Conservation (phyloP, 345 rosid genomes). For the Stellera chamaejasme region DNA sequence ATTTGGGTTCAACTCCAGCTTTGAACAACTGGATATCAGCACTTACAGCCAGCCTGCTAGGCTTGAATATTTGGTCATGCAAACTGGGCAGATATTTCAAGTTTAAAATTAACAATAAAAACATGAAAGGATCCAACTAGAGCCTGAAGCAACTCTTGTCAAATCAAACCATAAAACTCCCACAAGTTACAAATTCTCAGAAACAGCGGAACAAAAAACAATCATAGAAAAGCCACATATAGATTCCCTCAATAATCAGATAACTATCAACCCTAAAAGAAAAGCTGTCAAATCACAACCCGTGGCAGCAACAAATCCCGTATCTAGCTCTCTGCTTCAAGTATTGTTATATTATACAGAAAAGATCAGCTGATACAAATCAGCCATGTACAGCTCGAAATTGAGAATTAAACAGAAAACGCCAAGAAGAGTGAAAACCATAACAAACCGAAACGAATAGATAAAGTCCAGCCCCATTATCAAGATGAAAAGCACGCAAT, state of each 20-base stretch:
- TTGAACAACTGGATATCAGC: constrained; percentile 85
- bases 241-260: too few relatives aligned
- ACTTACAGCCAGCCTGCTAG: constrained; percentile 50
- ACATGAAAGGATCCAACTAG: not conserved
- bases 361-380: too few relatives aligned
- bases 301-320: too few relatives aligned
- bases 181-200: too few relatives aligned
- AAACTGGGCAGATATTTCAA: constrained; percentile 37
- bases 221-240: too few relatives aligned
- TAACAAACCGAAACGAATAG: not conserved
- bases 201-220: too few relatives aligned
- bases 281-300: too few relatives aligned
- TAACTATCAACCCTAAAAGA: too few relatives aligned
- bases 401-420: not conserved
- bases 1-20: constrained; percentile 88
- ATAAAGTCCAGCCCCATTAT: constrained; percentile 4
- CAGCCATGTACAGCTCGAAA: not conserved
- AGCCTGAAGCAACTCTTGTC: too few relatives aligned
- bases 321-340: too few relatives aligned
- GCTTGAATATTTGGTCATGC: constrained; percentile 69
- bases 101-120: not conserved
- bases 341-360: too few relatives aligned
- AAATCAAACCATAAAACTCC: too few relatives aligned
- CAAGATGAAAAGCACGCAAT: not conserved
- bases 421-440: constrained; percentile 1